These are phyloP conservation scores for Mercurialis annua DNA, from an alignment of 345 rosid genomes.

Conservation along the genomic window DNA sequence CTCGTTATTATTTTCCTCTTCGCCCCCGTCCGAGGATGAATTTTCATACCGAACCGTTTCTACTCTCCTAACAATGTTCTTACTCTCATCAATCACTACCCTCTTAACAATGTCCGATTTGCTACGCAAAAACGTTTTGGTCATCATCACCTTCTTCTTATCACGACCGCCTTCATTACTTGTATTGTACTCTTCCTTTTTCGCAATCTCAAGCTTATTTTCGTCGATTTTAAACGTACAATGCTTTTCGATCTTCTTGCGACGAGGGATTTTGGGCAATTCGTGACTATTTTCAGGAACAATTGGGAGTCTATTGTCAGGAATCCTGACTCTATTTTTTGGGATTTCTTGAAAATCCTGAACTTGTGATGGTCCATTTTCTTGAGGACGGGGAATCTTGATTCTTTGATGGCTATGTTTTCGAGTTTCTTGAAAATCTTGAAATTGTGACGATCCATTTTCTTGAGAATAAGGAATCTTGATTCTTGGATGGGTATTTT, in stretches of 20 bases:
- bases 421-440: background rate
- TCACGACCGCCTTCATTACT: conserved; percentile 8
- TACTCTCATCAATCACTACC: conserved; percentile 31
- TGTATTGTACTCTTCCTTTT: background rate
- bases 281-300: conserved; percentile 20
- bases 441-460: too few relatives aligned
- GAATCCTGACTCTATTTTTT: background rate
- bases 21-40: background rate
- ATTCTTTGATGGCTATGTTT: background rate
- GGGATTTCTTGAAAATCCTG: background rate
- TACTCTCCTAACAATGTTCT: conserved; percentile 22
- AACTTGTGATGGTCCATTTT: background rate
- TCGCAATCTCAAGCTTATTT: conserved; percentile 4
- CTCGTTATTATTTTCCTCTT: conserved; percentile 40
- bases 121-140: conserved; percentile 28
- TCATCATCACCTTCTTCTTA: conserved; percentile 6
- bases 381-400: conserved; percentile 9
- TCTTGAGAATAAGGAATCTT: too few relatives aligned
- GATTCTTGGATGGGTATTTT: background rate
- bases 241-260: too few relatives aligned
- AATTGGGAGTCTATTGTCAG: background rate
- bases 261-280: background rate
- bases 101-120: conserved; percentile 39
- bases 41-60: background rate
- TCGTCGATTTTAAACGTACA: background rate